A percentile compares a stretch with the other conserved stretches of the same genome.
Conservation (phyloP, 192 early-diverging fungal species). For the Nowakowskiella sp. region DNA sequence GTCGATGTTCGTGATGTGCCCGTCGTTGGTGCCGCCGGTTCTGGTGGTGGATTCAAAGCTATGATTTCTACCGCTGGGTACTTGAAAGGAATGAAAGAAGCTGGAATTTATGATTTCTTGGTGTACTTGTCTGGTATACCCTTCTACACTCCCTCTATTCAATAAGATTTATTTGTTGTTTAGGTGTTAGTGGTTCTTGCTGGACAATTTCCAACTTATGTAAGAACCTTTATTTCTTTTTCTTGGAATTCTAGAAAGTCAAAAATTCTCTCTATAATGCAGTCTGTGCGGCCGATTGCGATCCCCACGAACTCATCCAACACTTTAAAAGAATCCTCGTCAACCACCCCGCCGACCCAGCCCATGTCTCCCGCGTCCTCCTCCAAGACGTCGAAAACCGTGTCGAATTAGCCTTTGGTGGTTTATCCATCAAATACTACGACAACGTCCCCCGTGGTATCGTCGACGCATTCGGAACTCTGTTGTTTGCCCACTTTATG, state of each 20-base stretch:
- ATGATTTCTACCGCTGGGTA: constrained; percentile 71
- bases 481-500: constrained; percentile 38
- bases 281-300: constrained; percentile 3
- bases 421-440: constrained; percentile 9
- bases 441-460: constrained; percentile 34
- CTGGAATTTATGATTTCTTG: constrained; percentile 58
- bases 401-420: constrained; percentile 22
- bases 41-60: constrained; percentile 76
- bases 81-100: constrained; percentile 53
- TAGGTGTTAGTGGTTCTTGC: constrained; percentile 48
- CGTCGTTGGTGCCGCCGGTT: constrained; percentile 60
- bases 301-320: constrained; percentile 5
- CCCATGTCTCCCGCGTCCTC: constrained; percentile 9
- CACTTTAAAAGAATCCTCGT: constrained; percentile 8
- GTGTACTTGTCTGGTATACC: constrained; percentile 65
- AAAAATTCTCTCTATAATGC: constrained; percentile 27
- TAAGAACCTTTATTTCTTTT: constrained; percentile 22
- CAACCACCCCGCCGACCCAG: constrained; percentile 12
- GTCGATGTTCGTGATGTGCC: constrained; percentile 64
- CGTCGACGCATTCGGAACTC: constrained; percentile 53
- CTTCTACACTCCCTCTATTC: too few species aligned
- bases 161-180: constrained; percentile 27
- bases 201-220: constrained; percentile 54
- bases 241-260: constrained; percentile 24
- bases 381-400: constrained; percentile 7